Conservation (phyloP, 495 filamentous ascomycete genomes). For the Gamarada debralockiae region DNA sequence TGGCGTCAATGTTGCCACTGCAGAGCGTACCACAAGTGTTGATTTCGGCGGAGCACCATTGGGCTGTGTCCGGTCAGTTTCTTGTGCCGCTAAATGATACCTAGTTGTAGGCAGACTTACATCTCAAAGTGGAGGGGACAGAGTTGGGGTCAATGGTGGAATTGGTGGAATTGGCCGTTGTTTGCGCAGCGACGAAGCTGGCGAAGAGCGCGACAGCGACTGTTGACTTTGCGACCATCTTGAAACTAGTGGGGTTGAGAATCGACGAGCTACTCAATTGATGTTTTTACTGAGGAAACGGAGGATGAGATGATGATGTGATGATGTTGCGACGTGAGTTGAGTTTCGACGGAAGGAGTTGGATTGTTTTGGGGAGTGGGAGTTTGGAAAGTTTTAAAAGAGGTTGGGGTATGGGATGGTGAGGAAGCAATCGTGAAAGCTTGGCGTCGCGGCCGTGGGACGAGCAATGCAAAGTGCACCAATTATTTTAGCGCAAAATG, state of each 20-base stretch:
- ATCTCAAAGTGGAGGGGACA: conserved; percentile 21
- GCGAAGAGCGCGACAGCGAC: conserved; percentile 30
- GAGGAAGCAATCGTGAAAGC: neutral
- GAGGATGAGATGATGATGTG: conserved; percentile 1
- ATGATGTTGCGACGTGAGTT: neutral
- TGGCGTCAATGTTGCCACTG: conserved; percentile 19
- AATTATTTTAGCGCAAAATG: no score
- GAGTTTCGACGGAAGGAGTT: neutral
- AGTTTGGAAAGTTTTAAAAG: neutral
- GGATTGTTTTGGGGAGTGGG: neutral
- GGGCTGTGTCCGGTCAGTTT: conserved; percentile 20
- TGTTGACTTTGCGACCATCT: conserved; percentile 17
- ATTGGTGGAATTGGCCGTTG: conserved; percentile 23
- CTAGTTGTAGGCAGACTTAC: conserved; percentile 14
- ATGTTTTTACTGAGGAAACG: neutral
- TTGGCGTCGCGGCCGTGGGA: neutral
- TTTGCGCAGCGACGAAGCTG: conserved; percentile 29
- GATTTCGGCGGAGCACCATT: conserved; percentile 32
- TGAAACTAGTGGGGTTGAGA: conserved; percentile 18
- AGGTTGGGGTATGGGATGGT: neutral
- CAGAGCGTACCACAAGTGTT: conserved; percentile 34
- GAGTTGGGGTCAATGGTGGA: conserved; percentile 28
- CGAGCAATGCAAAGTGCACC: neutral
- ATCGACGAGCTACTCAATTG: conserved; percentile 7
- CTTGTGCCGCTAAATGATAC: neutral